Base-by-base conservation (phyloP, 2,329 filamentous ascomycete species). In the Monosporascus sp. region DNA sequence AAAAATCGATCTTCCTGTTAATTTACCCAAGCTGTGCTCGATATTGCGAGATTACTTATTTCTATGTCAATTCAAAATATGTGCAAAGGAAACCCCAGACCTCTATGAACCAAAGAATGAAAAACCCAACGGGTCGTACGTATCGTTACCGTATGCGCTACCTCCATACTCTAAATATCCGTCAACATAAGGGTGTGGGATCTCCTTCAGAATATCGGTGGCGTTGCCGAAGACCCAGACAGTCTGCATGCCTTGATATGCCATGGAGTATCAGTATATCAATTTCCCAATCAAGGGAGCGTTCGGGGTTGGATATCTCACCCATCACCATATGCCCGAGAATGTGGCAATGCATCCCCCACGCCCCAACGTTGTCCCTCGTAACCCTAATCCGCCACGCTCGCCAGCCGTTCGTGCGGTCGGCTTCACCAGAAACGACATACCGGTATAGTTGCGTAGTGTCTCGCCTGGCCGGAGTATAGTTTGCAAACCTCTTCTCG, bases 341-440 rank as follows among this genome's bases (percentile, higher is more conserved):
- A 17, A 79, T 76, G 62, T 85, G 82, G 57, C 82, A 85, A 63
- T 85, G 82, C 57, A 85, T 70, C 79, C 85, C 79, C 80, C 80
- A 85, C 3, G 80, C 79, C 0, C 82, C 82, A 0, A 85, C 76
- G 3, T 79, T 70, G 2, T 71, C 64, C 36, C 70, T 60, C 1
- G 64, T 68, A 1, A 77, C 64, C 5, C 72, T 61, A 1, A 86
- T 66, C 9, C 83, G 71, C 83, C 82, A 86, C 0, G 75, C 82
- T 20, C 83, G 70, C 83, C 83, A 87, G 1, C 43, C 24, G 24
- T 74, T 70, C 2, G 72, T 73, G 7, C 70, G 62, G 4, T 74
- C 67, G 0, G 74, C 64, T 2, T 57, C 58, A 0, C 73, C 75
- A 31, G 70, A 71, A 3, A 67, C 57, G 0, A 65, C 66, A 57